Base-by-base conservation (phyloP, 2,329 filamentous ascomycete genomes). In the Thelonectria olida region DNA sequence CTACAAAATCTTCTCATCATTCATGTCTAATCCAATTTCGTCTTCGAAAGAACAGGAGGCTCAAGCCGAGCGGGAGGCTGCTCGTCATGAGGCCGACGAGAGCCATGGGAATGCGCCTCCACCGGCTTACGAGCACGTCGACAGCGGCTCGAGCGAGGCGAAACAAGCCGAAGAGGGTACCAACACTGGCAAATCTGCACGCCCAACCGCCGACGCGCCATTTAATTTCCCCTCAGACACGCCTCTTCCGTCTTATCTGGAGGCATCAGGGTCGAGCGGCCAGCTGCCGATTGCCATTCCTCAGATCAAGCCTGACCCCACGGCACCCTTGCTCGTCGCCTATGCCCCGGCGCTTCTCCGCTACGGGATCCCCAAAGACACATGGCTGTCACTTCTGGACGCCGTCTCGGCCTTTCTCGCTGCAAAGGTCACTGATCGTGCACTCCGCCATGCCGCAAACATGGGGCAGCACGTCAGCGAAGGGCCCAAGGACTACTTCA, bases 401-500 rank as follows among this genome's bases (percentile, higher is more conserved):
- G 82, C 81, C 7, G 67, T 81, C 2, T 83, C 81, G 0, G 81
- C 79, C 1, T 83, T 84, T 58, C 74, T 84, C 6, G 75, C 76
- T 0, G 81, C 81, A 50, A 81, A 76, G 19, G 79, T 83, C 0
- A 78, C 79, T 0, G 77, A 80, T 50, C 76, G 79, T 3, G 81
- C 81, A 6, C 58, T 82, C 17, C 74, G 73, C 27, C 81, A 82
- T 60, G 80, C 79, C 2, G 76, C 73, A 28, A 80, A 82, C 48
- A 67, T 81, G 13, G 80, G 72, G 7, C 73, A 73, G 34, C 67
- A 74, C 20, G 48, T 83, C 2, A 69, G 75, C 52, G 62, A 74
- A 12, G 73, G 72, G 62, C 84, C 73, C 10, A 75, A 69, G 44
- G 67, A 66, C 5, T 70, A 79, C 22, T 75, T 78, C 63, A 78